phyloP scores from a whole-genome alignment of 2,329 filamentous ascomycete genomes.

The Diaporthe longicolla region DNA sequence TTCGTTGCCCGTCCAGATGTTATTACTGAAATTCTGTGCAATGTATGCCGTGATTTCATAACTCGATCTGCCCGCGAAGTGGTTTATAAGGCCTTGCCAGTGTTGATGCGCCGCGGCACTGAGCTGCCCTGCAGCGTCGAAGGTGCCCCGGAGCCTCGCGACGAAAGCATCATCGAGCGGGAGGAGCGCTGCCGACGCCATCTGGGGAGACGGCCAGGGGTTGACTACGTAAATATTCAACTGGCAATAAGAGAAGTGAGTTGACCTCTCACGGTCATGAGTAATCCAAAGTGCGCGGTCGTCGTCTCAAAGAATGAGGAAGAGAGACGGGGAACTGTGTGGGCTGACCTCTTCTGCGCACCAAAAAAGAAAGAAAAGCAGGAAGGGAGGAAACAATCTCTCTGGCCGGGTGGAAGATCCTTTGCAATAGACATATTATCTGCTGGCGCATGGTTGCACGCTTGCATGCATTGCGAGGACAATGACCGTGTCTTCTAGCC shows the following conservation, averaged over 20 bases:
- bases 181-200: background rate
- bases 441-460: constrained; percentile 1
- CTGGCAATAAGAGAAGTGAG: background rate
- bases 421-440: constrained; percentile 29
- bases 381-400: constrained; percentile 21
- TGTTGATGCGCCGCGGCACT: background rate
- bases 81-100: constrained; percentile 4
- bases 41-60: constrained; percentile 3
- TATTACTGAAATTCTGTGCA: constrained; percentile 15
- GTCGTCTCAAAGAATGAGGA: constrained; percentile 16
- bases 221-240: background rate
- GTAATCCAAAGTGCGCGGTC: background rate
- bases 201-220: constrained; percentile 4
- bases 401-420: background rate
- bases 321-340: background rate
- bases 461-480: constrained; percentile 13
- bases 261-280: background rate
- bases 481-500: constrained; percentile 38
- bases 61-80: background rate
- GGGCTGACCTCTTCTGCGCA: background rate
- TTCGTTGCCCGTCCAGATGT: background rate
- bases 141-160: background rate
- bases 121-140: background rate
- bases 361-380: constrained; percentile 19
- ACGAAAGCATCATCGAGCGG: constrained; percentile 34